A percentile compares a stretch with the other conserved stretches of the same genome.
These are phyloP conservation scores for Colletotrichum shisoi DNA, from an alignment of 2,329 filamentous ascomycete species.

Conservation along the genomic window DNA sequence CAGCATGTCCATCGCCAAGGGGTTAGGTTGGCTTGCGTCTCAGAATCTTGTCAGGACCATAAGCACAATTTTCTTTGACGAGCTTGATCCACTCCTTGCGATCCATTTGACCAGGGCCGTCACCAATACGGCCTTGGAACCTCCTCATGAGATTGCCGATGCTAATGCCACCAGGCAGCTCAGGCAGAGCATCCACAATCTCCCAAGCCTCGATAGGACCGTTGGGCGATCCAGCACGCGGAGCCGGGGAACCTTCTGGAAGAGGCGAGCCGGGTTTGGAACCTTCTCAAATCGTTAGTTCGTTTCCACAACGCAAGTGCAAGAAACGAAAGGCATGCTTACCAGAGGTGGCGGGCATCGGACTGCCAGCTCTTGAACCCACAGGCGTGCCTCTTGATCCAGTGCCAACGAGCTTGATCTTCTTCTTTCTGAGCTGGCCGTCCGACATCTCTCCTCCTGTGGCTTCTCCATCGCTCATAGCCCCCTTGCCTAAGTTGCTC, in stretches of 20 bases:
- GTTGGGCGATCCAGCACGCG: constrained; percentile 49
- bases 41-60: constrained; percentile 63
- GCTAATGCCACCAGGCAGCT: constrained; percentile 60
- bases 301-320: not conserved
- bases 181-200: constrained; percentile 62
- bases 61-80: constrained; percentile 64
- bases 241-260: constrained; percentile 34
- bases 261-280: constrained; percentile 41
- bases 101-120: constrained; percentile 60
- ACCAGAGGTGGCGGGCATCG: constrained; percentile 55
- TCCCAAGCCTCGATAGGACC: constrained; percentile 59
- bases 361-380: constrained; percentile 70
- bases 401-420: constrained; percentile 61
- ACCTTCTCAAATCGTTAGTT: constrained; percentile 23
- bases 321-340: constrained; percentile 40
- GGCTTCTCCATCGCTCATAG: constrained; percentile 75
- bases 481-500: constrained; percentile 60
- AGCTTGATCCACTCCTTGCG: constrained; percentile 66
- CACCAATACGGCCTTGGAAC: constrained; percentile 63
- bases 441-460: constrained; percentile 74
- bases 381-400: constrained; percentile 61
- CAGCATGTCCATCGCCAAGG: not conserved
- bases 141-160: constrained; percentile 62
- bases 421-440: constrained; percentile 59
- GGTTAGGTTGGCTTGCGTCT: constrained; percentile 50